phyloP scores from a whole-genome alignment of 2,329 filamentous ascomycete genomes.

The Fusarium dimerum region DNA sequence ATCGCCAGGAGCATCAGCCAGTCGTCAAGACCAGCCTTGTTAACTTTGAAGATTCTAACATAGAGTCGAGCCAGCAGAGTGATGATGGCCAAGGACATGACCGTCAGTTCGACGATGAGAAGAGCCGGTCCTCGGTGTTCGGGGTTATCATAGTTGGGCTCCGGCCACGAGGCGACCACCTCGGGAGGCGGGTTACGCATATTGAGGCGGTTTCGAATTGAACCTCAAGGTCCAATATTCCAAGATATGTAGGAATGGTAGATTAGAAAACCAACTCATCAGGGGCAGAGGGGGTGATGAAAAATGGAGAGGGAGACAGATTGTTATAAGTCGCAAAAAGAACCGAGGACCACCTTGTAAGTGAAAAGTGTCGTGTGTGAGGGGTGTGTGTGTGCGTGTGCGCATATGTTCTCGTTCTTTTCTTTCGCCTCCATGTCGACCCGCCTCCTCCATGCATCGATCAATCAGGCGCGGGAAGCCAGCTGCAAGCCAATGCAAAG shows the following conservation, averaged over 20 bases:
- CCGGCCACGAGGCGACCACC: constrained; percentile 40
- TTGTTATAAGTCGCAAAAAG: constrained; percentile 15
- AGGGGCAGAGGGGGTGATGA: not conserved
- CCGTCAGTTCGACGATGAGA: constrained; percentile 38
- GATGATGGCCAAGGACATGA: constrained; percentile 36
- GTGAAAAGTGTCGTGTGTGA: too few species aligned
- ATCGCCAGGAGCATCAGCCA: constrained; percentile 43
- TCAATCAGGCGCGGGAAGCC: constrained; percentile 8
- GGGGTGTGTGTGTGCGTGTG: too few species aligned
- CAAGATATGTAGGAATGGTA: constrained; percentile 3
- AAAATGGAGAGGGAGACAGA: constrained; percentile 10
- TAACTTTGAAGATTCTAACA: constrained; percentile 36
- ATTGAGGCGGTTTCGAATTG: constrained; percentile 8
- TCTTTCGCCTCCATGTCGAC: constrained; percentile 18
- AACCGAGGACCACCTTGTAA: constrained; percentile 2
- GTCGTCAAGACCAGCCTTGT: constrained; percentile 39
- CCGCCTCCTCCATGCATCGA: constrained; percentile 21
- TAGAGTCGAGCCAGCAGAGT: constrained; percentile 40
- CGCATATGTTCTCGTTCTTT: constrained; percentile 2
- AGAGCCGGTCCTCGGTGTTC: constrained; percentile 38
- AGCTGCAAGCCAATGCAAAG: constrained; percentile 2
- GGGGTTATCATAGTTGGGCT: constrained; percentile 40
- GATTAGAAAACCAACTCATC: constrained; percentile 37
- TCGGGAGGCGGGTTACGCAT: constrained; percentile 41
- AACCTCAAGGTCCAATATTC: constrained; percentile 3